Conservation (phyloP, 2,329 filamentous ascomycete genomes). For the Xylaria sp. region DNA sequence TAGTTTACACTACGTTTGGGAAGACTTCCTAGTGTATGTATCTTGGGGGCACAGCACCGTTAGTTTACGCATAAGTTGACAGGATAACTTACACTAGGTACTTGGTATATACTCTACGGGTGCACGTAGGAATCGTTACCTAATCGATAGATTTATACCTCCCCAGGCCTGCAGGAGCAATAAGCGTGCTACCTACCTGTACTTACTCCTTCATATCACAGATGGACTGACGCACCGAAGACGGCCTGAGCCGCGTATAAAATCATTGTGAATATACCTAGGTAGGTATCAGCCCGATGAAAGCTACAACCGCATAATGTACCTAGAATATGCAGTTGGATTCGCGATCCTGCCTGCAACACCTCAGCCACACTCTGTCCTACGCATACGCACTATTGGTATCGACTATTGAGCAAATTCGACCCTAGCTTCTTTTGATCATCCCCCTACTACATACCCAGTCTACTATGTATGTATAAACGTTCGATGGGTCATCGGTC, state of each 20-base stretch:
- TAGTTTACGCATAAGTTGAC: neutral
- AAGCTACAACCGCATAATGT: neutral
- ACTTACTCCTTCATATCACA: too few relatives aligned
- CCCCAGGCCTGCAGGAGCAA: neutral
- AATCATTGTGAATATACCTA: neutral
- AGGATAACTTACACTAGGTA: neutral
- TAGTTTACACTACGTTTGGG: neutral
- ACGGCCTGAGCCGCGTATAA: neutral
- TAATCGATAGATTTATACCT: too few relatives aligned
- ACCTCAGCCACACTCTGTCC: conserved; percentile 19
- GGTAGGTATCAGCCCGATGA: neutral
- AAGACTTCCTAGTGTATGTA: neutral
- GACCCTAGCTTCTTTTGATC: neutral
- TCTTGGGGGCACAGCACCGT: conserved; percentile 1
- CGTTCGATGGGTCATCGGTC: too few relatives aligned
- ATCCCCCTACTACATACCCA: neutral
- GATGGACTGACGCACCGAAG: neutral
- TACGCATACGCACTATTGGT: conserved; percentile 4
- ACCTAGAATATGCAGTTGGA: neutral
- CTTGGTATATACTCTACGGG: too few relatives aligned
- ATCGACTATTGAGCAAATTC: neutral
- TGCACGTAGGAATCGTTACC: conserved; percentile 1
- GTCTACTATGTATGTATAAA: too few relatives aligned
- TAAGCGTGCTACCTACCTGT: neutral
- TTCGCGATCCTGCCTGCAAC: conserved; percentile 17